Conservation (phyloP, 2,329 filamentous ascomycete species). For the Orbilia blumenaviensis region DNA sequence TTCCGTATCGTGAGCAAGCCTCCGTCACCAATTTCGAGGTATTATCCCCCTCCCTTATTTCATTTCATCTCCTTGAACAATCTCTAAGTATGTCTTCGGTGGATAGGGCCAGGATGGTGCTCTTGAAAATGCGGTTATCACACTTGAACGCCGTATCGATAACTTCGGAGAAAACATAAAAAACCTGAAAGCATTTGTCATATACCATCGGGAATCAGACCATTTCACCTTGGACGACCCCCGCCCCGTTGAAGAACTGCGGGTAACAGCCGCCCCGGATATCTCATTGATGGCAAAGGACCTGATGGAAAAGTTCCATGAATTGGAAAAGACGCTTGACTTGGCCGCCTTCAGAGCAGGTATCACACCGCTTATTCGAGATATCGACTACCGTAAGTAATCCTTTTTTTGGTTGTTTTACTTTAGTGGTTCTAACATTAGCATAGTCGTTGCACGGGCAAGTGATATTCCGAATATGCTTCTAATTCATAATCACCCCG, state of each 20-base stretch:
- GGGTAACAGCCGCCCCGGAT: conserved; percentile 44
- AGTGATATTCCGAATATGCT: conserved; percentile 49
- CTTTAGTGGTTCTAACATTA: background rate
- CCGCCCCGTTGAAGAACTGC: conserved; percentile 37
- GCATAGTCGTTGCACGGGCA: conserved; percentile 34
- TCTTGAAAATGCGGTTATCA: conserved; percentile 35
- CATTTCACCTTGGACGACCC: conserved; percentile 49
- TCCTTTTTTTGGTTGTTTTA: background rate
- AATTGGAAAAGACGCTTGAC: conserved; percentile 30
- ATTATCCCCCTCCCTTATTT: background rate
- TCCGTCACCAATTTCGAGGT: conserved; percentile 46
- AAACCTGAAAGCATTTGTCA: conserved; percentile 35
- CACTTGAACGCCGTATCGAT: conserved; percentile 35
- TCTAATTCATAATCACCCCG: conserved; percentile 44
- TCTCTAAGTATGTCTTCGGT: background rate
- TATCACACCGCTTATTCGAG: conserved; percentile 36
- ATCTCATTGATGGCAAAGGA: conserved; percentile 46
- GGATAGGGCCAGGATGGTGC: conserved; percentile 34
- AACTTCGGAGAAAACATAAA: conserved; percentile 47
- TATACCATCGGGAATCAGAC: conserved; percentile 21
- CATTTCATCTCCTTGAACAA: background rate
- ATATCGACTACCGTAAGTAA: conserved; percentile 44
- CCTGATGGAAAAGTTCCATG: conserved; percentile 32
- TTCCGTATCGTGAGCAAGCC: conserved; percentile 33
- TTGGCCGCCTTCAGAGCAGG: conserved; percentile 19